Conservation (phyloP, 1,284 basidiomycete genomes). For the Waitea zeae region DNA sequence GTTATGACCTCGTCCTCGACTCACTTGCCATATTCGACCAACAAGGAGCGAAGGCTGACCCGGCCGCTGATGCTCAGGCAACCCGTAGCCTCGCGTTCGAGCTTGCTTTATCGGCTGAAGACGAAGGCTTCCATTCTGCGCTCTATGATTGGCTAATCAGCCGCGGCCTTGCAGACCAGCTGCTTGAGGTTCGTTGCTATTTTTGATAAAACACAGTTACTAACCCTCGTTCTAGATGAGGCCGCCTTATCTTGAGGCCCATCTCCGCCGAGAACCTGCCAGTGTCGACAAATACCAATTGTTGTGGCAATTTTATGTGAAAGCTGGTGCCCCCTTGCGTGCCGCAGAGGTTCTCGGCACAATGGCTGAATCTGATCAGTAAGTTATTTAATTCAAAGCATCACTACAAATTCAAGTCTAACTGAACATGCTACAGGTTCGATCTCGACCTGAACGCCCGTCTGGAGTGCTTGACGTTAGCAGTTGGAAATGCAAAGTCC, state of each 20-base stretch:
- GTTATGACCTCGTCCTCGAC: slow-evolving; percentile 74
- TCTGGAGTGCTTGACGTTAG: slow-evolving; percentile 82
- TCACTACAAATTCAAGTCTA: slow-evolving; percentile 2
- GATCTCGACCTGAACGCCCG: slow-evolving; percentile 54
- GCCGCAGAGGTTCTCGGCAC: slow-evolving; percentile 81
- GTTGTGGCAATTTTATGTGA: slow-evolving; percentile 94
- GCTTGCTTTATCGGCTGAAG: slow-evolving; percentile 68
- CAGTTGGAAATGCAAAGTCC: slow-evolving; percentile 91
- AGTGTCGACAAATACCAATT: slow-evolving; percentile 76
- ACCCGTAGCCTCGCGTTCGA: slow-evolving; percentile 63
- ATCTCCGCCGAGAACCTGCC: slow-evolving; percentile 70
- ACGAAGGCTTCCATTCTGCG: slow-evolving; percentile 88
- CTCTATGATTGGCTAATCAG: slow-evolving; percentile 89
- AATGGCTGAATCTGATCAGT: slow-evolving; percentile 80
- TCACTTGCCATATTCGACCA: slow-evolving; percentile 73
- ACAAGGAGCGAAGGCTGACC: slow-evolving; percentile 17
- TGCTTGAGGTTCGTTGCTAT: slow-evolving; percentile 56
- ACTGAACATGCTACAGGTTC: slow-evolving; percentile 25
- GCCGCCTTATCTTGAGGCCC: slow-evolving; percentile 74
- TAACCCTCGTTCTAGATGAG: slow-evolving; percentile 36
- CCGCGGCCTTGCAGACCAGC: slow-evolving; percentile 68
- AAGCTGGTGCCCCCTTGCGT: slow-evolving; percentile 68
- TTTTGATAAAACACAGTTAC: neutral
- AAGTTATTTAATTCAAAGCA: slow-evolving; percentile 14
- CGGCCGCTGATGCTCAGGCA: slow-evolving; percentile 23